Base-by-base conservation (phyloP, 768 basidiomycete genomes). In the Boletus insuetus region DNA sequence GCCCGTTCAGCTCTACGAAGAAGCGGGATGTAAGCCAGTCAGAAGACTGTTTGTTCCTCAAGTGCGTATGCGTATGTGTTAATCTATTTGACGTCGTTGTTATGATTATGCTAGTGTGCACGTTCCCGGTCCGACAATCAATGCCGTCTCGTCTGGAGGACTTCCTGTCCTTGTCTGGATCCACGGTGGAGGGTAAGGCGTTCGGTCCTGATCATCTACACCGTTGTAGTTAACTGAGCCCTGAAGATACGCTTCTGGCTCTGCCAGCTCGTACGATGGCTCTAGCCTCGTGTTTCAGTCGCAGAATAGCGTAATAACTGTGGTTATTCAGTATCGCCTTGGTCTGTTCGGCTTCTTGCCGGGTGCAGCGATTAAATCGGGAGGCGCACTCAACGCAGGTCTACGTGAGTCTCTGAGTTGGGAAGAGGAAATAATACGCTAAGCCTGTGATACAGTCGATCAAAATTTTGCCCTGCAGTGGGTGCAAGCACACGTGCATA, bases 331-430 rank as follows among this genome's bases (percentile, higher is more conserved):
- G 49, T 74, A 74, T 54, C 66, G 73, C 3, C 60, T 75, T 6
- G 74, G 74, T 6, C 9, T 70, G 7, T 69, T 75, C n/a, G 79
- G 79, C 7, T 81, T 81, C 62, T 62, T 82, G 32, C 51, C 80
- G 19, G 79, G 80, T 0, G 54, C 64, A 34, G 38, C 12, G n/a
- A 3, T 39, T 2, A 39, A 39, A n/a, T 11, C 38, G 5, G 7
- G 14, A 17, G 38, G 38, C 17, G 14, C 38, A 8, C 38, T n/a
- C 2, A 39, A 39, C 17, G n/a, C 38, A 5, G 38, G 38, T 9
- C 14, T 39, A 8, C 38, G 38, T 39, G 17, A 39, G 38, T 29
- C 26, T 22, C 26, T 32, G 10, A 44, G 16, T 24, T 26, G 10
- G 6, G 29, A 9, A 29, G 26, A 13, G 11, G 46, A 26, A 8